A percentile compares a stretch with the other conserved stretches of the same genome.
These are phyloP conservation scores for Malassezia psittaci DNA, from an alignment of 1,284 basidiomycete genomes.

Conservation along the genomic window DNA sequence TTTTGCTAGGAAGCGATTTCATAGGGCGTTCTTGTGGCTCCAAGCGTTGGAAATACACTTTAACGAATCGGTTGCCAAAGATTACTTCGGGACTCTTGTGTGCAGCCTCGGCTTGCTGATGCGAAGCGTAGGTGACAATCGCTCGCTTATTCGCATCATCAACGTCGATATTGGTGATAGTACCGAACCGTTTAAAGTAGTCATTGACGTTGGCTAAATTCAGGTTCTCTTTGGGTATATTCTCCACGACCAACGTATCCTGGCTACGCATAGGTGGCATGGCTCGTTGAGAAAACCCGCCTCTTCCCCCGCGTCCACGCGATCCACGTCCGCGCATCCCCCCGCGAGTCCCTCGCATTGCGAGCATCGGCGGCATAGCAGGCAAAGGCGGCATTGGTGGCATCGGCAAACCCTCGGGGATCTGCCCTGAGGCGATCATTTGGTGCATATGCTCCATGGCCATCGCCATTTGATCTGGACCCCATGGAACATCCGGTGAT, in stretches of 20 bases:
- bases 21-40: slow-evolving; percentile 40
- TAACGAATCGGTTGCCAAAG: slow-evolving; percentile 86
- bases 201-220: slow-evolving; percentile 67
- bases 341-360: background rate
- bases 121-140: slow-evolving; percentile 74
- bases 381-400: background rate
- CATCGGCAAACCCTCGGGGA: slow-evolving; percentile 3
- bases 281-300: slow-evolving; percentile 43
- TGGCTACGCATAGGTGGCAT: slow-evolving; percentile 45
- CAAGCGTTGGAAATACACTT: slow-evolving; percentile 52
- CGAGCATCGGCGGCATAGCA: slow-evolving; percentile 3
- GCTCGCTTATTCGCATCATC: slow-evolving; percentile 66
- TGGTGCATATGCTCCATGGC: slow-evolving; percentile 16
- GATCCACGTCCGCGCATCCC: slow-evolving; percentile 51
- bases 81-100: slow-evolving; percentile 88
- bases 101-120: slow-evolving; percentile 72
- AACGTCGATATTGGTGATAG: slow-evolving; percentile 82
- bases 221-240: slow-evolving; percentile 75
- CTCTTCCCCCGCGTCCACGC: slow-evolving; percentile 46
- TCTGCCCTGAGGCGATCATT: slow-evolving; percentile 1
- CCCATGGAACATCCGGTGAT: slow-evolving; percentile 13
- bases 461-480: slow-evolving; percentile 9
- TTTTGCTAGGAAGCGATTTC: slow-evolving; percentile 15
- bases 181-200: slow-evolving; percentile 87
- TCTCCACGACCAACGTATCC: slow-evolving; percentile 84